These are phyloP conservation scores for Tylopilus orsonianus DNA, from an alignment of 1,284 basidiomycete species.

Conservation along the genomic window DNA sequence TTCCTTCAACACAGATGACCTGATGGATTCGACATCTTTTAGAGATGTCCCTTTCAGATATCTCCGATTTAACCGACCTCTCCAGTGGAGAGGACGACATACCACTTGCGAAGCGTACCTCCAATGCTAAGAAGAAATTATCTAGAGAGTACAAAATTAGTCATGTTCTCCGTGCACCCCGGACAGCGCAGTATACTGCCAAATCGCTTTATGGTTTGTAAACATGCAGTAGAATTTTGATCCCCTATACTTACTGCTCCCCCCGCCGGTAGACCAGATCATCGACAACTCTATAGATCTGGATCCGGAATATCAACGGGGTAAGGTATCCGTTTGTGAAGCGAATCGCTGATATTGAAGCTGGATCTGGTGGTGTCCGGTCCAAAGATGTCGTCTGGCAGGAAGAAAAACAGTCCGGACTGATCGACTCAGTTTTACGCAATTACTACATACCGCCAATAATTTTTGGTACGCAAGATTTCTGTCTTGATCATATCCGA, in stretches of 20 bases:
- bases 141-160: conserved; percentile 37
- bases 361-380: conserved; percentile 4
- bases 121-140: conserved; percentile 25
- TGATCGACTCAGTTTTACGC: conserved; percentile 55
- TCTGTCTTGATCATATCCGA: background rate
- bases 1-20: background rate
- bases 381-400: conserved; percentile 50
- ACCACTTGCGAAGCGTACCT: conserved; percentile 23
- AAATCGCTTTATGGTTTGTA: conserved; percentile 45
- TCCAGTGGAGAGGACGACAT: conserved; percentile 40
- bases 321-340: conserved; percentile 26
- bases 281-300: conserved; percentile 45
- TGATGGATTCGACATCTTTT: conserved; percentile 1
- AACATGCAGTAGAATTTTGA: no score
- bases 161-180: conserved; percentile 40
- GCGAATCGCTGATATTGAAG: background rate
- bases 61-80: conserved; percentile 47
- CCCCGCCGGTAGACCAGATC: conserved; percentile 42
- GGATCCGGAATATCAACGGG: conserved; percentile 55
- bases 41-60: conserved; percentile 36
- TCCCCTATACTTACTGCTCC: background rate
- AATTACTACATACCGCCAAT: conserved; percentile 58
- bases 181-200: conserved; percentile 45
- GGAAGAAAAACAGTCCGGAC: conserved; percentile 44
- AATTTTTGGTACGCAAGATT: conserved; percentile 44